Base-by-base conservation (phyloP, 1,284 basidiomycete species). In the Prillingera fragicola region DNA sequence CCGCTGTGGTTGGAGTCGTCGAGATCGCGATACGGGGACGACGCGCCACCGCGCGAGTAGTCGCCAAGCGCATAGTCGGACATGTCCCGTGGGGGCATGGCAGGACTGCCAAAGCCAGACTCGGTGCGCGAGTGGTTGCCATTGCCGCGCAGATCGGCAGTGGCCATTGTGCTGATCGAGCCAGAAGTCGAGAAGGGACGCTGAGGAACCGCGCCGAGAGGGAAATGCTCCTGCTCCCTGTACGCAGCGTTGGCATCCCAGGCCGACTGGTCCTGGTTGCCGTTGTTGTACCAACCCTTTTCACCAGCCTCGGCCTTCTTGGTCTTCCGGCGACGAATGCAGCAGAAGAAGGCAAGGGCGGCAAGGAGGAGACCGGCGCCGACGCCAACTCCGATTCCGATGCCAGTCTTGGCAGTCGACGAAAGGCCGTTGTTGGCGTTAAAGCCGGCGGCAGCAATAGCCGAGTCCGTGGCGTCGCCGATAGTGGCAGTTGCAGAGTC, bases 131-230 rank as follows among this genome's bases (percentile, higher is more conserved):
- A 53, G 3, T 35, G 49, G 35, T 45, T 50, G 32, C 45, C 41
- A 22, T 39, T 42, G 25, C 51, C 23, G 55, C 55, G 50, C 28
- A 69, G 50, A 48, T 67, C 66, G 21, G 59, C 54, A 0, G 66
- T 69, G 8, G 62, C 66, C 55, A 69, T 69, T n/a, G 62, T 65
- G 38, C 51, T 55, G 13, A 65, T 41, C 18, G 56, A 60, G 14
- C 48, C 53, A 17, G 50, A 31, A 4, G 46, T 32, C 13, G 59
- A 59, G 45, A 57, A 59, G 12, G 45, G 43, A 3, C 58, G 50
- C 13, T 48, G 21, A 15, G 41, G 52, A 48, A 48, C 57, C 17
- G 52, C 40, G 29, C 39, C 40, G 47, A 57, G 52, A 4, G 55
- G 43, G 53, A 50, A 57, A 37, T 49, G 14, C 33, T 48, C 42